phyloP scores from a whole-genome alignment of 352 stramenopile species.

The Aphanomyces euteiches region DNA sequence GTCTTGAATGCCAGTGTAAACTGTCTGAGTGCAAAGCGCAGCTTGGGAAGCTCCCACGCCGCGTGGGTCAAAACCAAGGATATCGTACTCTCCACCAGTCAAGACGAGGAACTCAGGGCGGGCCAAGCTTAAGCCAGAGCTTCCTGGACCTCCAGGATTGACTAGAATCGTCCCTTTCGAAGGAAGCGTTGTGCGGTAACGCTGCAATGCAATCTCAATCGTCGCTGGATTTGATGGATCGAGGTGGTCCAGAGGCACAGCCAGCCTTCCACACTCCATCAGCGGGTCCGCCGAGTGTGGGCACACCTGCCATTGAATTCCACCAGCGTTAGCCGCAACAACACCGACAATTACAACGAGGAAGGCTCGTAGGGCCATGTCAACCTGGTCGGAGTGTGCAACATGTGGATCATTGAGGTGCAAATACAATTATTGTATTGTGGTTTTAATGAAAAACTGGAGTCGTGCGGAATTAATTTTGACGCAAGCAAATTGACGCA shows the following conservation, averaged over 20 bases:
- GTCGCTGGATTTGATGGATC: conserved; percentile 16
- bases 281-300: background rate
- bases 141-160: conserved; percentile 23
- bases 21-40: background rate
- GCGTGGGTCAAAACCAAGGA: conserved; percentile 25
- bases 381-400: no score
- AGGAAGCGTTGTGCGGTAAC: background rate
- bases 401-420: no score
- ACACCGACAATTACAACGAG: no score
- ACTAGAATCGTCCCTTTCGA: conserved; percentile 15
- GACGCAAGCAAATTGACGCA: no score
- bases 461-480: no score
- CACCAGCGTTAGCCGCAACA: no score
- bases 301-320: conserved; percentile 17
- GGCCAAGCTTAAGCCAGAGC: conserved; percentile 5
- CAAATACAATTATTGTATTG: no score
- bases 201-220: conserved; percentile 19
- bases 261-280: conserved; percentile 4
- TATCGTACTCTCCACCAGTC: conserved; percentile 17
- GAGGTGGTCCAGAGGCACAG: conserved; percentile 23
- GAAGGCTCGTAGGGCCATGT: no score
- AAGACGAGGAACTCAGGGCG: background rate
- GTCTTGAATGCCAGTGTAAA: background rate
- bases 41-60: conserved; percentile 9
- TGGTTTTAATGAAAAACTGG: no score